Percentiles rank a stretch among this genome's conserved stretches.
Conservation (phyloP, 2,329 filamentous ascomycete species). For the Exophiala alcalophila region DNA sequence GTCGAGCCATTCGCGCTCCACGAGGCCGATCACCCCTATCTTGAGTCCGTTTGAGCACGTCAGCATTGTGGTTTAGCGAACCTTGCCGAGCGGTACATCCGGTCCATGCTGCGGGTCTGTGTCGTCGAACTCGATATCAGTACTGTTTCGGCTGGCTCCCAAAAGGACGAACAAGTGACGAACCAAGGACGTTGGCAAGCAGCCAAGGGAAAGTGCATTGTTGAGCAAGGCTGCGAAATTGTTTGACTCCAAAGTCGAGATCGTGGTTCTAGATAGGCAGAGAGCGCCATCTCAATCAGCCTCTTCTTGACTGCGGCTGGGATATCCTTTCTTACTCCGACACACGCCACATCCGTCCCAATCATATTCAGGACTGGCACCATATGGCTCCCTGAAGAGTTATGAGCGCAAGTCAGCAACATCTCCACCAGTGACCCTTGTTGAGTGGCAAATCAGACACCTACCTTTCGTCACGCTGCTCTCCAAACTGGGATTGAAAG, state of each 20-base stretch:
- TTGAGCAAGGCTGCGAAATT: slow-evolving; percentile 68
- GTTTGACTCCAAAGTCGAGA: slow-evolving; percentile 82
- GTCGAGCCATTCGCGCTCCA: slow-evolving; percentile 82
- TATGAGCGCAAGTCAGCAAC: slow-evolving; percentile 8
- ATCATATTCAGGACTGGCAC: slow-evolving; percentile 76
- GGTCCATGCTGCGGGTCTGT: slow-evolving; percentile 77
- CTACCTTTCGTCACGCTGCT: slow-evolving; percentile 81
- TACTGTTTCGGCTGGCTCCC: too few relatives aligned
- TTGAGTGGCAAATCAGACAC: neutral
- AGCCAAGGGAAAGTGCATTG: slow-evolving; percentile 88
- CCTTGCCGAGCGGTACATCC: slow-evolving; percentile 70
- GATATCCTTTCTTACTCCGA: slow-evolving; percentile 60
- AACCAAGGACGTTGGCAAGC: slow-evolving; percentile 67
- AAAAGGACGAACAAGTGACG: too few relatives aligned
- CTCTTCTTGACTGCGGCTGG: neutral
- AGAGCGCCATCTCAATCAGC: neutral
- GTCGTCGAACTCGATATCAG: slow-evolving; percentile 59
- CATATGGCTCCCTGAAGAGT: slow-evolving; percentile 66
- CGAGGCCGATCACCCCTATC: slow-evolving; percentile 79
- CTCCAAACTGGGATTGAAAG: slow-evolving; percentile 86
- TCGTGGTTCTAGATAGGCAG: slow-evolving; percentile 73
- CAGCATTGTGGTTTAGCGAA: slow-evolving; percentile 70
- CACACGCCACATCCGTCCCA: slow-evolving; percentile 74
- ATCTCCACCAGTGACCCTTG: slow-evolving; percentile 1
- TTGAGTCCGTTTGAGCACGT: slow-evolving; percentile 81